Conservation (phyloP, 257 asterid genomes). For the Solanum corneliomulleri region DNA sequence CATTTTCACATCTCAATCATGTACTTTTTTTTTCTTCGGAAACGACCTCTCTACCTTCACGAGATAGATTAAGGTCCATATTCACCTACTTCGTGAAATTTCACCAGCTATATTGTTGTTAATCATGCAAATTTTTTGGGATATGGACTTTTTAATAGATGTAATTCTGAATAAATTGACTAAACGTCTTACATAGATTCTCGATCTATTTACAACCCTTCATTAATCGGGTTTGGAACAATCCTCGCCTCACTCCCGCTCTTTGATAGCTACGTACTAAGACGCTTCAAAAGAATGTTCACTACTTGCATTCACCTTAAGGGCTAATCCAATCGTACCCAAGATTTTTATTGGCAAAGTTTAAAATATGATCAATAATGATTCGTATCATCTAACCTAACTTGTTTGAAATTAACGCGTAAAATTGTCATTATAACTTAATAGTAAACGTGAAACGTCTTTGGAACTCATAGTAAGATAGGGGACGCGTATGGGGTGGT, state of each 20-base stretch:
- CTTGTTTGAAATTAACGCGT: neutral
- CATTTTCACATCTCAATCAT: neutral
- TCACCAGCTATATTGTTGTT: neutral
- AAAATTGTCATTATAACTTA: neutral
- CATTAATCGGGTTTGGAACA: neutral
- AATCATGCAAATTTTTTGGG: neutral
- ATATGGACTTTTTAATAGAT: neutral
- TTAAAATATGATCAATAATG: no score
- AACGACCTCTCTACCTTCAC: neutral
- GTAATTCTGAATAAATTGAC: neutral
- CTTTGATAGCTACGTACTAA: neutral
- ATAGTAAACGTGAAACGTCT: neutral
- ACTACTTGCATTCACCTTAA: neutral
- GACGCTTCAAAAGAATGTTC: neutral
- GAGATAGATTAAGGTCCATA: neutral
- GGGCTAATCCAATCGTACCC: neutral
- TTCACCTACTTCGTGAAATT: neutral
- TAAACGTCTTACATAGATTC: no score
- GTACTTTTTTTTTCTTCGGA: neutral
- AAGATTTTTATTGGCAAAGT: neutral
- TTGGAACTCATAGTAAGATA: no score
- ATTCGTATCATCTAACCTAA: neutral
- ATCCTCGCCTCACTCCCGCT: neutral
- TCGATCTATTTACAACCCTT: no score
- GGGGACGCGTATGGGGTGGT: no score